Evolutionary conservation across 495 filamentous ascomycete species (phyloP), one percentile per base, ranked within the genome.

Genomic region (Hypoxylon cercidicola): DNA sequence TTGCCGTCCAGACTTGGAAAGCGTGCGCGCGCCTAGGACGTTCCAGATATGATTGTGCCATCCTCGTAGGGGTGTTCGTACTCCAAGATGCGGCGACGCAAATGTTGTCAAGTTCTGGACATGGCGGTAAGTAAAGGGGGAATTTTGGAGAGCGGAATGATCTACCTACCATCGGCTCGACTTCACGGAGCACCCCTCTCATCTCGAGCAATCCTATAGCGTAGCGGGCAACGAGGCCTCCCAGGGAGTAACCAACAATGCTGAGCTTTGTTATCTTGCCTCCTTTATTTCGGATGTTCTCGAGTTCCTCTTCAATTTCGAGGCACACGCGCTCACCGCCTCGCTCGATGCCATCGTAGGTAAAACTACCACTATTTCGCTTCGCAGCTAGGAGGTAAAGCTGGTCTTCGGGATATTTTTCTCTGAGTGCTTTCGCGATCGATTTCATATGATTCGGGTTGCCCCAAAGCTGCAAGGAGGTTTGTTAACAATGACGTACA

Each of bases 301-400:
- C 84, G 30, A 97, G 75, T 35, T 87, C 88, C 64, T 93, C 87
- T 75, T 97, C 93, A 51, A 97, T 92, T 79, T 98, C 94, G 63
- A 87, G 79, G 16, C 89, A 89, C 28, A 97, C 87, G 37, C 94
- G 88, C 81, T 98, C 94, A 57, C 91, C 94, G 55, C 93, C 91
- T 8, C 89, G 79, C 68, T 97, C 93, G 71, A 98, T 93, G 51
- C 94, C 94, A 77, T 98, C 94, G 75, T 98, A 98, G 19, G 94
- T 98, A 76, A 89, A 91, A 60, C 79, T 89, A 4, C 93, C 92
- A 52, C 85, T 81, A 74, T 97, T 98, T 56, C 87, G 84, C 77
- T 93, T 90, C 3, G 89, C 84, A 28, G 88, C 79, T 20, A 97
- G 83, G 52, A 97, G 85, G 72, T 93, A 82, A 5, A 97, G 74